Base-by-base conservation (phyloP, 2,329 filamentous ascomycete genomes). In the Scedosporium dehoogii region DNA sequence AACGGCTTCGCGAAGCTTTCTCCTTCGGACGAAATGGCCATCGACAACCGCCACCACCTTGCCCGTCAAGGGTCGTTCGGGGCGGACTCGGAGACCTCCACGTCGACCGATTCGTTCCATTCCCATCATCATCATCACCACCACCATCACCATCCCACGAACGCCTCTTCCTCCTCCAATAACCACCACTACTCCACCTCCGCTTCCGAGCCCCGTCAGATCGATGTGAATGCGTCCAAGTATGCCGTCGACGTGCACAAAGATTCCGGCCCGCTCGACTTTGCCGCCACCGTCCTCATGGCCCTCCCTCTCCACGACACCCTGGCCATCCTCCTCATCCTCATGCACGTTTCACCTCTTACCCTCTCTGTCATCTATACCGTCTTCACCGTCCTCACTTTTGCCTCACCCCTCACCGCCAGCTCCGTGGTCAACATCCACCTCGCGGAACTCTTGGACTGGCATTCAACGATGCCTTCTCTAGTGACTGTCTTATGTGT, bases 301-400 rank as follows among this genome's bases (percentile, higher is more conserved):
- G 91, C 92, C 60, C 93, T 92, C 70, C 93, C 93, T 61, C 86
- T 96, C 71, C 90, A 91, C 77, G 93, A 97, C 77, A 96, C 93
- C 65, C 91, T 97, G 76, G 92, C 93, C 72, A 96, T 97, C 70
- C 86, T 97, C 73, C 96, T 97, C 76, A 90, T 97, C 69, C 85
- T 97, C 68, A 89, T 97, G 75, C 92, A 96, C 73, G 85, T 97
- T 9, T 92, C 93, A 33, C 91, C 92, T 23, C 87, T 93, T 70
- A 87, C 93, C 63, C 83, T 97, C 70, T 93, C 92, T 66, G 81
- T 91, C 73, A 91, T 96, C 70, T 96, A 97, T 75, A 88, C 92
- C 72, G 84, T 96, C 67, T 97, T 97, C 76, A 92, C 93, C 68
- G 88, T 92, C 67, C 83, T 97, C 72, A 97, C 92, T 58, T 96